These are phyloP conservation scores for Miscanthus lutarioriparius DNA, from an alignment of 176 grass and related monocot genomes.

Conservation along the genomic window DNA sequence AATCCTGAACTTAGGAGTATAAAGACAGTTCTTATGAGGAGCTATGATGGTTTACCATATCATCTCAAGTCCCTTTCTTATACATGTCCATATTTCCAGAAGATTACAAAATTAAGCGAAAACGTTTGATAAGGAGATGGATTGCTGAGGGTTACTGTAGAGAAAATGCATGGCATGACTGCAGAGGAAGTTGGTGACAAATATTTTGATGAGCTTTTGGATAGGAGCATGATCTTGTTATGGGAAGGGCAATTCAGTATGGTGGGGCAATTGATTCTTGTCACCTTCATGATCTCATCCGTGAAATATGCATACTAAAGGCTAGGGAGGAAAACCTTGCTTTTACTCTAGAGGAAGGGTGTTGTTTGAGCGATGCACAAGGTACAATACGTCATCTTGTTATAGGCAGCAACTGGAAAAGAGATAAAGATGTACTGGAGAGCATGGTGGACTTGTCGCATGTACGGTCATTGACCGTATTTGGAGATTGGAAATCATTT, in stretches of 20 bases:
- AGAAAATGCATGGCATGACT: background rate
- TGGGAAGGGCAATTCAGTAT: background rate
- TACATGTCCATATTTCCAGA: constrained; percentile 35
- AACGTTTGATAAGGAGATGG: constrained; percentile 39
- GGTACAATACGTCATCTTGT: constrained; percentile 14
- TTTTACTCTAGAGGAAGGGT: background rate
- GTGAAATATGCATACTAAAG: constrained; percentile 28
- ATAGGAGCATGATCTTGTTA: constrained; percentile 31
- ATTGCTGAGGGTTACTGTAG: constrained; percentile 34
- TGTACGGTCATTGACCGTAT: constrained; percentile 29
- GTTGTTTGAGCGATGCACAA: background rate
- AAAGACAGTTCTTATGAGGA: constrained; percentile 16
- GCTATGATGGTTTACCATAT: constrained; percentile 41
- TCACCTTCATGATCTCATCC: constrained; percentile 43
- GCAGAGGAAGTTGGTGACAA: background rate
- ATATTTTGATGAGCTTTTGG: constrained; percentile 33
- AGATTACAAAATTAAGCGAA: background rate
- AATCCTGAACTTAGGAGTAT: constrained; percentile 1
- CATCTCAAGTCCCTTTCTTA: constrained; percentile 36
- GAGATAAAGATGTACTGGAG: background rate
- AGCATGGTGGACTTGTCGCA: background rate
- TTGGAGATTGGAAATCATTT: constrained; percentile 14
- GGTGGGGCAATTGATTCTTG: background rate
- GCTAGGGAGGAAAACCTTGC: constrained; percentile 31
- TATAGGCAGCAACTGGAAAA: background rate